A percentile compares a stretch with the other conserved stretches of the same genome.
Conservation (phyloP, 495 filamentous ascomycete genomes). For the Penicillium waksmanii region DNA sequence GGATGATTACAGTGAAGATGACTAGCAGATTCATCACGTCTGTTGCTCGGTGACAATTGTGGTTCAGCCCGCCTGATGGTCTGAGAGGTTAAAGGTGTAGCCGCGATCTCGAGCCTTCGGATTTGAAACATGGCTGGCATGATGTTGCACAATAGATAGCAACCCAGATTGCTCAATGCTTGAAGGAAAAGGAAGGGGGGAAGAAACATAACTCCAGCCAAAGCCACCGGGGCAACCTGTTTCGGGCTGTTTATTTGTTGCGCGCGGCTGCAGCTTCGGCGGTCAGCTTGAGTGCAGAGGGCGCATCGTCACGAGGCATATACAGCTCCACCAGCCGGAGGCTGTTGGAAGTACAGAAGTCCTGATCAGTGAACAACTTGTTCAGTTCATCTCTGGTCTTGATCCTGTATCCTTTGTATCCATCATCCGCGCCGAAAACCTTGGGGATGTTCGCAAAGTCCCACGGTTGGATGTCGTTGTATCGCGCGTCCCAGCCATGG, state of each 20-base stretch:
- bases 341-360: conserved; percentile 57
- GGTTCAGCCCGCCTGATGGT: not conserved
- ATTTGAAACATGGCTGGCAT: conserved; percentile 4
- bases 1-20: not conserved
- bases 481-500: conserved; percentile 67
- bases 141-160: not conserved
- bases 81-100: not conserved
- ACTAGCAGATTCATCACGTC: not conserved
- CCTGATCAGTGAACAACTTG: conserved; percentile 64
- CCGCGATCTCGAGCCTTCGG: not conserved
- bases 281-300: conserved; percentile 65
- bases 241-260: conserved; percentile 54
- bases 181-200: not conserved
- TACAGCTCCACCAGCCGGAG: conserved; percentile 81
- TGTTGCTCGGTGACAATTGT: not conserved
- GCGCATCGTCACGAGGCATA: conserved; percentile 82
- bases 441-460: conserved; percentile 67
- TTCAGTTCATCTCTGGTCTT: conserved; percentile 73
- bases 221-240: not conserved
- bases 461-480: conserved; percentile 83
- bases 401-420: conserved; percentile 67
- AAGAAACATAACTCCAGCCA: not conserved
- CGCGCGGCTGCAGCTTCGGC: conserved; percentile 68
- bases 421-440: conserved; percentile 67
- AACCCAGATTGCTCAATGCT: not conserved